Base-by-base conservation (phyloP, 2,329 filamentous ascomycete species). In the Dothidotthia symphoricarpi region DNA sequence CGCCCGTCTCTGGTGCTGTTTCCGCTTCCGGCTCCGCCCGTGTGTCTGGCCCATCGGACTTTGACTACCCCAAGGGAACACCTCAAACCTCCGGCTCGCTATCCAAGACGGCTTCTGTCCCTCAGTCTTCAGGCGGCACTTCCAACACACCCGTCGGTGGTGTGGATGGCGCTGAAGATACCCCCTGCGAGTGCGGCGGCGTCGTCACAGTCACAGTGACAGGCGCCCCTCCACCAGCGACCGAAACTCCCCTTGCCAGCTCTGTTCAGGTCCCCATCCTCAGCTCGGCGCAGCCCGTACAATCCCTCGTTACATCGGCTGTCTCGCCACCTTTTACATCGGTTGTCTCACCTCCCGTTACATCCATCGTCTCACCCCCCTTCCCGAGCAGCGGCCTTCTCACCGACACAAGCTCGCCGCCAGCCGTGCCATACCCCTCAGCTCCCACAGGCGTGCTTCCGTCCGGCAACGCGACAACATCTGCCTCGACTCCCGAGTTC, bases 191-290 rank as follows among this genome's bases (percentile, higher is more conserved):
- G 2, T 64, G 61, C 34, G 57, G 61, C 34, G 57, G 58, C 15
- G 48, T 51, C 27, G 50, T 45, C n/a, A 58, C 53, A 12, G 53
- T 62, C 6, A 61, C 53, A 6, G 50, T 63, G 12, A 63, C 57
- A 6, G 58, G 47, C n/a, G 36, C 46, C n/a, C 51, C 57, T 13
- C 54, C 59, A 6, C 41, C 55, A 11, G 37, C 33, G 5, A 24
- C 24, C 13, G 32, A 35, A 9, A 17, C 36, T 31, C 34, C 47
- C 27, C 33, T 31, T 30, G 34, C 33, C 6, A 28, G 44, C 29
- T 41, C 47, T n/a, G 32, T 34, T 11, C 22, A 33, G 33, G 24
- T 30, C 25, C 34, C 35, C 8, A 30, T 26, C 22, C 24, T 30
- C 25, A 38, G 30, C 35, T 41, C 31, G 14, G 12, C 15, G 8